Percentiles rank a stretch among this genome's conserved stretches.
Evolutionary conservation across 345 rosid genomes (phyloP).

Genomic region (Boechera divaricarpa): DNA sequence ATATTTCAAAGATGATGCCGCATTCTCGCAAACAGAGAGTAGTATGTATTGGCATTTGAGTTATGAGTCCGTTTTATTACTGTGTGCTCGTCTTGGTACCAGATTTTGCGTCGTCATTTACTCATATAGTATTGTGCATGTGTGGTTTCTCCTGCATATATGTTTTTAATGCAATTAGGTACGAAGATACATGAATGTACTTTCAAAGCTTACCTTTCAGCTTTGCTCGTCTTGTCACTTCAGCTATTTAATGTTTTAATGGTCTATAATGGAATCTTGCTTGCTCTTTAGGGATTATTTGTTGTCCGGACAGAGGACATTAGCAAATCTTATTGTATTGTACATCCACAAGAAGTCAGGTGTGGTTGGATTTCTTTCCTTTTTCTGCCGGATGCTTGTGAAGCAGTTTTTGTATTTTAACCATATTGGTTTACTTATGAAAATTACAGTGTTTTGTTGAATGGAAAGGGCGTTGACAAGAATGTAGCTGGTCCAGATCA

Average conservation of each 20-base stretch:
- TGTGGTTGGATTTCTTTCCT: conserved; percentile 44
- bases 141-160: conserved; percentile 16
- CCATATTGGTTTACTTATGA: conserved; percentile 29
- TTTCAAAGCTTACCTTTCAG: conserved; percentile 17
- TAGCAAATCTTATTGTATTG: conserved; percentile 78
- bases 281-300: conserved; percentile 63
- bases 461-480: conserved; percentile 71
- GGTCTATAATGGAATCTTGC: conserved; percentile 7
- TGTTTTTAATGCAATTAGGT: not conserved
- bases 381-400: conserved; percentile 13
- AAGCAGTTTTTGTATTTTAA: conserved; percentile 6
- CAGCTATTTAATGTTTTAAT: conserved; percentile 16
- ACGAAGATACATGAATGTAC: conserved; percentile 24
- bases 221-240: conserved; percentile 25
- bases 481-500: not conserved
- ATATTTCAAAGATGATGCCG: conserved; percentile 51
- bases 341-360: conserved; percentile 83
- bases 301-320: conserved; percentile 66
- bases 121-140: conserved; percentile 5
- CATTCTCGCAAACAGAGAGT: conserved; percentile 51
- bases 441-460: conserved; percentile 69
- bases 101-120: not conserved
- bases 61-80: conserved; percentile 2
- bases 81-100: conserved; percentile 26
- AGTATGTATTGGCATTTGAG: conserved; percentile 50